A percentile compares a stretch with the other conserved stretches of the same genome.
phyloP scores from a whole-genome alignment of 768 basidiomycete species.

The Boletus sp. region DNA sequence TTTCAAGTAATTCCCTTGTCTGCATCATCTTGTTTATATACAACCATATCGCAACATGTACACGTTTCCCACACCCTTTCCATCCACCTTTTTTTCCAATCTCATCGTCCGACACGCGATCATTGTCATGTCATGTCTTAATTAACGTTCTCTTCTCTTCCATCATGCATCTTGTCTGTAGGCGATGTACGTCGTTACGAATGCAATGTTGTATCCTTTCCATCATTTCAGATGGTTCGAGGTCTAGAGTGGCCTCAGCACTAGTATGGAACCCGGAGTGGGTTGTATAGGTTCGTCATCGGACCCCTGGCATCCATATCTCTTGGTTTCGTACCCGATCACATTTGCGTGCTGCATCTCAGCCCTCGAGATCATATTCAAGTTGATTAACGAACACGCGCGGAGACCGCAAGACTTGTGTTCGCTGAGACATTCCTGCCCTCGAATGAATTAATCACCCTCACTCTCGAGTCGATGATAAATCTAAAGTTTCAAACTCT shows the following conservation, averaged over 20 bases:
- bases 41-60: not conserved
- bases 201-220: not conserved
- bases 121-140: not conserved
- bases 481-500: too few relatives aligned
- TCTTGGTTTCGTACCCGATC: not conserved
- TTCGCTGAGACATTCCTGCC: too few relatives aligned
- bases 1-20: too few relatives aligned
- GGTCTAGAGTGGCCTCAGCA: not conserved
- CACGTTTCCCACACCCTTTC: not conserved
- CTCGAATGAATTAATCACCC: too few relatives aligned
- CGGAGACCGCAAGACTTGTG: not conserved
- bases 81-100: not conserved
- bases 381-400: constrained; percentile 7
- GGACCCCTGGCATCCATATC: too few relatives aligned
- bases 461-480: too few relatives aligned
- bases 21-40: constrained; percentile 3
- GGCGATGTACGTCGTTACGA: not conserved
- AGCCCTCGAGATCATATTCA: not conserved
- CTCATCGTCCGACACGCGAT: not conserved
- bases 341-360: not conserved
- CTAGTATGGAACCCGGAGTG: too few relatives aligned
- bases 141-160: too few relatives aligned
- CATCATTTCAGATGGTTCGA: not conserved
- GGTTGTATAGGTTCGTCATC: too few relatives aligned
- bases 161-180: not conserved